phyloP scores from a whole-genome alignment of 2,329 filamentous ascomycete species.

The Cytospora chrysosperma region DNA sequence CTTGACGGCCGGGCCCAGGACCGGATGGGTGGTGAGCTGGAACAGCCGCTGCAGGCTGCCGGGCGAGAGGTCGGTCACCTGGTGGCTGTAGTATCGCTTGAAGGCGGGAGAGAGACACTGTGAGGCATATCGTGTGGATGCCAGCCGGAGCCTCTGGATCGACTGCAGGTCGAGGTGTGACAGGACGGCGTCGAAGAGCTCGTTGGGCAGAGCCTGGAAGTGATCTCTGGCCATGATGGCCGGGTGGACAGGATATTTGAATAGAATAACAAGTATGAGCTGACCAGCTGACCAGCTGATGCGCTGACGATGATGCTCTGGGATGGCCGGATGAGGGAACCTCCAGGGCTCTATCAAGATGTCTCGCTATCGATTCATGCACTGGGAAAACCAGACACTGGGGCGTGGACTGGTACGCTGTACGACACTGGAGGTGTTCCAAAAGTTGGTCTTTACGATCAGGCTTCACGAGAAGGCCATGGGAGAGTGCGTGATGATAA shows the following conservation, averaged over 20 bases:
- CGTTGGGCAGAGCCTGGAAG: conserved; percentile 1
- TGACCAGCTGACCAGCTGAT: too few species aligned
- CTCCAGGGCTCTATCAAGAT: too few species aligned
- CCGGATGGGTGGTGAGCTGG: background rate
- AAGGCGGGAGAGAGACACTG: conserved; percentile 11
- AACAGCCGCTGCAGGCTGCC: background rate
- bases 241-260: background rate
- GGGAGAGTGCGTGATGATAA: too few species aligned
- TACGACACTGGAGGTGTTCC: too few species aligned
- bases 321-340: too few species aligned
- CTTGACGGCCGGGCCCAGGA: background rate
- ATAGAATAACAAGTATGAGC: too few species aligned
- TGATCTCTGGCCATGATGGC: background rate
- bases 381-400: too few species aligned
- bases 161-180: background rate
- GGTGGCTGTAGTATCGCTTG: background rate
- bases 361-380: too few species aligned
- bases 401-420: too few species aligned
- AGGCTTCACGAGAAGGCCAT: too few species aligned
- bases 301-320: too few species aligned
- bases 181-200: background rate
- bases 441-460: too few species aligned
- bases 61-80: conserved; percentile 5
- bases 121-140: background rate
- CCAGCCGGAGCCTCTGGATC: background rate